Conservation (phyloP, 2,329 filamentous ascomycete genomes). For the Mycosphaerella sp. region DNA sequence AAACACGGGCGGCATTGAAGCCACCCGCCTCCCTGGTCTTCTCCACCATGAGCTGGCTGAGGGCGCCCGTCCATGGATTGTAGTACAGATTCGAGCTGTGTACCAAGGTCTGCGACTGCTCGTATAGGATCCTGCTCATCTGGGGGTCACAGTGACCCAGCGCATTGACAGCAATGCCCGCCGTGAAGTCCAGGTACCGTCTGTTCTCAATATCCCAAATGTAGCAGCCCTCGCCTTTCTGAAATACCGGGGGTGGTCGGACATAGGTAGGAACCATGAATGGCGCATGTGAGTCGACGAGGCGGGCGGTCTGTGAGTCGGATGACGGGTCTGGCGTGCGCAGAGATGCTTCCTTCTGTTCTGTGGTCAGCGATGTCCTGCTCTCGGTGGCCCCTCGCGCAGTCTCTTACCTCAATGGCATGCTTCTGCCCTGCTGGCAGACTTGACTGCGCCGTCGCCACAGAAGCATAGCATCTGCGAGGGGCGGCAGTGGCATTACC, state of each 20-base stretch:
- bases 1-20: slow-evolving; percentile 75
- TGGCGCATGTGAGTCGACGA: slow-evolving; percentile 68
- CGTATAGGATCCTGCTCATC: slow-evolving; percentile 65
- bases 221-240: slow-evolving; percentile 78
- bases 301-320: slow-evolving; percentile 66
- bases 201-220: slow-evolving; percentile 86
- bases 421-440: slow-evolving; percentile 37
- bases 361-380: slow-evolving; percentile 10
- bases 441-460: slow-evolving; percentile 38
- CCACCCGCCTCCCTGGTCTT: slow-evolving; percentile 71
- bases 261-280: slow-evolving; percentile 97
- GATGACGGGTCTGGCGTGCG: slow-evolving; percentile 66
- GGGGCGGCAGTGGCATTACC: slow-evolving; percentile 1
- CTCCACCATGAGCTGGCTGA: slow-evolving; percentile 79
- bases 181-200: slow-evolving; percentile 88
- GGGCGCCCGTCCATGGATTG: slow-evolving; percentile 87
- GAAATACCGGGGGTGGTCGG: slow-evolving; percentile 82
- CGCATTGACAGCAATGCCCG: slow-evolving; percentile 91
- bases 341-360: slow-evolving; percentile 45
- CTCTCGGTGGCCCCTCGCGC: too few relatives aligned
- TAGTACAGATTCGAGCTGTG: slow-evolving; percentile 97
- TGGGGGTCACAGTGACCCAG: slow-evolving; percentile 85
- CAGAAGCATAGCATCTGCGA: slow-evolving; percentile 30
- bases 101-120: slow-evolving; percentile 64
- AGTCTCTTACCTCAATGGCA: slow-evolving; percentile 23